A percentile compares a stretch with the other conserved stretches of the same genome.
Conservation (phyloP, 2,329 filamentous ascomycete species). For the Cryoendolithus antarcticus region DNA sequence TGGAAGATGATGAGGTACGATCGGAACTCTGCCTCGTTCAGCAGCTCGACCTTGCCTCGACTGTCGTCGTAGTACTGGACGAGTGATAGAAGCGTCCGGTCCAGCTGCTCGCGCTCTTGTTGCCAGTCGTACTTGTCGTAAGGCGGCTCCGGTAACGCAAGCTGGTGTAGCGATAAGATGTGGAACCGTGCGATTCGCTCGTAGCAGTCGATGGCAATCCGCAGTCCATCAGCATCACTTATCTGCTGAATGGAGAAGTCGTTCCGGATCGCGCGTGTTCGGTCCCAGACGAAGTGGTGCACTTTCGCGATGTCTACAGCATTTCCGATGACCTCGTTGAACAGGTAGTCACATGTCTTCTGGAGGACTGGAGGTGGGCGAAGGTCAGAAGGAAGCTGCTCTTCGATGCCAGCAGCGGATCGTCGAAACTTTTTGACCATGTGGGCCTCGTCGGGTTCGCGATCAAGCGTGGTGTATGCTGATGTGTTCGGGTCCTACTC, state of each 20-base stretch:
- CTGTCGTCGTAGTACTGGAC: slow-evolving; percentile 50
- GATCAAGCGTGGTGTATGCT: slow-evolving; percentile 15
- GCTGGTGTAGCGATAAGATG: slow-evolving; percentile 48
- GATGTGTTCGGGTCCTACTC: slow-evolving; percentile 18
- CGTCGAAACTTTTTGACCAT: slow-evolving; percentile 55
- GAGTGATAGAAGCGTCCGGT: slow-evolving; percentile 48
- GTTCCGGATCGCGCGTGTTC: slow-evolving; percentile 51
- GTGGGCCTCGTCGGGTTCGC: slow-evolving; percentile 35
- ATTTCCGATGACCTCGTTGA: slow-evolving; percentile 37
- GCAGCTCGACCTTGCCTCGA: slow-evolving; percentile 35
- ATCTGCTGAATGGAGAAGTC: slow-evolving; percentile 53
- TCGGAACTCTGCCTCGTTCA: slow-evolving; percentile 51
- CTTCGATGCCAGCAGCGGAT: slow-evolving; percentile 50
- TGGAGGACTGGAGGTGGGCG: slow-evolving; percentile 40
- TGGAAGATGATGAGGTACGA: slow-evolving; percentile 50
- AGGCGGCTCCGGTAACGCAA: slow-evolving; percentile 39
- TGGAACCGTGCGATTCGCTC: slow-evolving; percentile 54
- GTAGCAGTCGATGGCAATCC: slow-evolving; percentile 46
- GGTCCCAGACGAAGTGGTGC: slow-evolving; percentile 54
- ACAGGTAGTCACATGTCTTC: slow-evolving; percentile 32
- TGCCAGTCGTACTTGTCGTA: slow-evolving; percentile 41
- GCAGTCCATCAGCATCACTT: slow-evolving; percentile 42
- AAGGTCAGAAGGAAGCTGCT: slow-evolving; percentile 51
- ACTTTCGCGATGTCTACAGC: slow-evolving; percentile 38
- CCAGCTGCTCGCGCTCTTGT: slow-evolving; percentile 53